phyloP scores from a whole-genome alignment of 2,329 filamentous ascomycete species.

The Cucurbitaria berberidis region DNA sequence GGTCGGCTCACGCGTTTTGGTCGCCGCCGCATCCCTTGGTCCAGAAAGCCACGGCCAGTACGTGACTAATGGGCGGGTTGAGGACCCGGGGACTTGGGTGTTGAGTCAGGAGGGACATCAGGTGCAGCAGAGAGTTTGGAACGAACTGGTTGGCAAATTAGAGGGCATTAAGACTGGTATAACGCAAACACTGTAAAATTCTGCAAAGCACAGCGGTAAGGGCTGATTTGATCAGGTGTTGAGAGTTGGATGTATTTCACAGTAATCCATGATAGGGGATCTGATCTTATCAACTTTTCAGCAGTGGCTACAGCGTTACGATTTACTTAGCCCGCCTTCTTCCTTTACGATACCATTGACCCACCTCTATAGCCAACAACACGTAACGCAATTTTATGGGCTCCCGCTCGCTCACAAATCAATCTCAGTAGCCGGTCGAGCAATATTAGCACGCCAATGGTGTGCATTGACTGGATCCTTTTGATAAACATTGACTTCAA shows the following conservation, averaged over 20 bases:
- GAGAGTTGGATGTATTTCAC: too few relatives aligned
- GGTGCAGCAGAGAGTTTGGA: constrained; percentile 48
- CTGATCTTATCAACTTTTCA: too few relatives aligned
- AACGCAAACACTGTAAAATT: constrained; percentile 11
- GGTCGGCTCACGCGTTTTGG: constrained; percentile 51
- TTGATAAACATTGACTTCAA: constrained; percentile 58
- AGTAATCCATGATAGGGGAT: too few relatives aligned
- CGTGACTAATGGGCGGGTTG: constrained; percentile 43
- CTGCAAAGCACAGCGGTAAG: too few relatives aligned
- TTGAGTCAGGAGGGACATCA: constrained; percentile 45
- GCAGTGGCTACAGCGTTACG: too few relatives aligned
- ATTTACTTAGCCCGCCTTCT: too few relatives aligned
- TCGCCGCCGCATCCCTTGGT: constrained; percentile 46
- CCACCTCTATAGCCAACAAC: not conserved
- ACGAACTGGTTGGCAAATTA: constrained; percentile 48
- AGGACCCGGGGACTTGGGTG: constrained; percentile 41
- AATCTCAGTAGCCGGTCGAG: constrained; percentile 50
- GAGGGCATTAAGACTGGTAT: constrained; percentile 46
- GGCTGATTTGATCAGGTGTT: too few relatives aligned
- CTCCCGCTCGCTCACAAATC: constrained; percentile 26
- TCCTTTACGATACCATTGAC: too few relatives aligned
- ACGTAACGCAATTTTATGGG: not conserved
- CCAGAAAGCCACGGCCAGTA: constrained; percentile 51
- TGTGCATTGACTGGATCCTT: constrained; percentile 55
- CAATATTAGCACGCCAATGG: constrained; percentile 55